Conservation (phyloP, 305 asterid genomes). For the Fraxinus latifolia region DNA sequence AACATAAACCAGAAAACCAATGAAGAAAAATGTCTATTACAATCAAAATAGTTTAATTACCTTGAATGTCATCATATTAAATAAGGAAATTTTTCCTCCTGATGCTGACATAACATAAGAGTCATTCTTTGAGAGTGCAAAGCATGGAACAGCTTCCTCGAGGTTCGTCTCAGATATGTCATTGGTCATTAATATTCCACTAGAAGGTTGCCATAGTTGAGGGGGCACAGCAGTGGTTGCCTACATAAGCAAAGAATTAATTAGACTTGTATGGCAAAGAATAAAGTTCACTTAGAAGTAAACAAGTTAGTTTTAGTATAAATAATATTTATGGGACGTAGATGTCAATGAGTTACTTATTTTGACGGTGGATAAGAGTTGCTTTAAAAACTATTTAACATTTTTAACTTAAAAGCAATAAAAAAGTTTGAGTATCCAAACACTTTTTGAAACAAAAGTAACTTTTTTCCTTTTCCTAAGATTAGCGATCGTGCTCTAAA, state of each 20-base stretch:
- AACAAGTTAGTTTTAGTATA: not conserved
- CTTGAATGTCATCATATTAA: conserved; percentile 51
- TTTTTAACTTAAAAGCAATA: not conserved
- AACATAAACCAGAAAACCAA: not conserved
- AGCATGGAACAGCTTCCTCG: conserved; percentile 55
- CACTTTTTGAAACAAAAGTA: not conserved
- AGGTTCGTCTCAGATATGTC: conserved; percentile 47
- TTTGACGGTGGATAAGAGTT: not conserved
- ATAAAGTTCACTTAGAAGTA: not conserved
- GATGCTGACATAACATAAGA: conserved; percentile 53
- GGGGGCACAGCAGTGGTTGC: conserved; percentile 43
- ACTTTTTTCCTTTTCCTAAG: not conserved
- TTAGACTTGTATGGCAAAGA: not conserved
- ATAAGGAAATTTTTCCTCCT: conserved; percentile 53
- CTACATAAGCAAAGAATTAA: conserved; percentile 18
- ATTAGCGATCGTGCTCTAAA: not conserved
- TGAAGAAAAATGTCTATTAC: not conserved
- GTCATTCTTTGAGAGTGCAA: conserved; percentile 58
- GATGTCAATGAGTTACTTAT: not conserved
- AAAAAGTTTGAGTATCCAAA: not conserved
- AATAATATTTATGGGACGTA: not conserved
- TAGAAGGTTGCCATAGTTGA: conserved; percentile 55
- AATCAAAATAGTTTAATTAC: conserved; percentile 25
- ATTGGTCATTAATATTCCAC: conserved; percentile 50
- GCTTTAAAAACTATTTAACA: not conserved